Percentiles rank a stretch among this genome's conserved stretches.
These are phyloP conservation scores for Schizopora paradoxa DNA, from an alignment of 1,284 basidiomycete genomes.

Conservation along the genomic window DNA sequence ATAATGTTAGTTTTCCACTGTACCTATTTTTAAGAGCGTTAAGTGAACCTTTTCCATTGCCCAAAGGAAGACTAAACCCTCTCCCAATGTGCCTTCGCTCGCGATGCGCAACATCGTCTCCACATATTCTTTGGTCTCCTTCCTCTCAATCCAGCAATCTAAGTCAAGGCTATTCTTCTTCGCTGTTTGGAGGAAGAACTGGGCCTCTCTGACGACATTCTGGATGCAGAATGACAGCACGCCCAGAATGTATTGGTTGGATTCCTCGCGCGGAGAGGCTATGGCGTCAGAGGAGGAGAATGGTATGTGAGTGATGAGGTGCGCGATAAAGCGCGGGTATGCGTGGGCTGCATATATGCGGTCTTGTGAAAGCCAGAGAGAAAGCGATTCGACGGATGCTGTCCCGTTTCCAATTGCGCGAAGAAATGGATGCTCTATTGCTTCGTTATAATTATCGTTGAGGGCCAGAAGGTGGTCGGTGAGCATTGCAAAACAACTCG, in stretches of 20 bases:
- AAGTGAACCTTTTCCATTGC: constrained; percentile 64
- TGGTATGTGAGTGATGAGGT: constrained; percentile 49
- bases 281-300: constrained; percentile 34
- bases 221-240: constrained; percentile 46
- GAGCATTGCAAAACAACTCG: too few relatives aligned
- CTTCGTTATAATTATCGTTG: constrained; percentile 39
- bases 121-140: constrained; percentile 60
- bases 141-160: constrained; percentile 48
- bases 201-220: constrained; percentile 55
- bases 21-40: background rate
- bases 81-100: constrained; percentile 44
- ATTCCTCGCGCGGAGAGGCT: constrained; percentile 30
- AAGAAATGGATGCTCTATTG: constrained; percentile 54
- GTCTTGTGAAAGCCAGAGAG: constrained; percentile 61
- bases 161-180: constrained; percentile 39
- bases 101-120: constrained; percentile 61
- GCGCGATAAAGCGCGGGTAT: constrained; percentile 57
- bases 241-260: constrained; percentile 42
- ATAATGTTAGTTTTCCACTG: background rate
- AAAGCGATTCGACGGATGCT: constrained; percentile 42
- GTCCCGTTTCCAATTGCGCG: constrained; percentile 44
- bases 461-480: too few relatives aligned
- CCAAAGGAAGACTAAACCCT: constrained; percentile 69
- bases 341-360: constrained; percentile 64
- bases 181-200: constrained; percentile 55